phyloP scores from a whole-genome alignment of 192 early-diverging fungal species.

The Entomortierella chlamydospora region DNA sequence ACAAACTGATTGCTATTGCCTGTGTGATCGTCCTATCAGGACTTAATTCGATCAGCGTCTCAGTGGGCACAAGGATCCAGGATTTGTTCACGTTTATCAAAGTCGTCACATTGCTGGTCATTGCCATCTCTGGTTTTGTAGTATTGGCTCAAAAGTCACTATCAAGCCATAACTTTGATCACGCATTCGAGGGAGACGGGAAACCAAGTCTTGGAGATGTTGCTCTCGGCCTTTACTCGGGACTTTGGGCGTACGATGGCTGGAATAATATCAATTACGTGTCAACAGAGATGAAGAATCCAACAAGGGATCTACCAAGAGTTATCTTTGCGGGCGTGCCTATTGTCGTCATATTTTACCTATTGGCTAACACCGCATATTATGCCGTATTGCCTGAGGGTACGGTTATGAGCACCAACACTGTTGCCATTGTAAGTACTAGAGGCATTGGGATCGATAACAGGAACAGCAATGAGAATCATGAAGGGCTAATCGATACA shows the following conservation, averaged over 20 bases:
- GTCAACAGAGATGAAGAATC: slow-evolving; percentile 86
- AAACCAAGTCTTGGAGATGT: slow-evolving; percentile 70
- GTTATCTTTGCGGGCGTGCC: slow-evolving; percentile 82
- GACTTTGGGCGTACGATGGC: slow-evolving; percentile 72
- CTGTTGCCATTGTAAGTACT: slow-evolving; percentile 62
- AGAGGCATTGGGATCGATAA: no score
- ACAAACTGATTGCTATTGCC: slow-evolving; percentile 67
- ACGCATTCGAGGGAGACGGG: slow-evolving; percentile 69
- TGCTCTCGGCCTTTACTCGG: slow-evolving; percentile 79
- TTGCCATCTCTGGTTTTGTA: slow-evolving; percentile 75
- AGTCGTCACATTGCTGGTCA: slow-evolving; percentile 72
- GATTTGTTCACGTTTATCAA: slow-evolving; percentile 81
- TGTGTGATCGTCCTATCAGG: slow-evolving; percentile 69
- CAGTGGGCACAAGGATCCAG: slow-evolving; percentile 74
- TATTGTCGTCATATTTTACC: slow-evolving; percentile 77
- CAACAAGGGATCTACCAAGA: slow-evolving; percentile 81
- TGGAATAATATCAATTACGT: slow-evolving; percentile 85
- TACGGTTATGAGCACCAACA: slow-evolving; percentile 73
- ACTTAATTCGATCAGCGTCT: slow-evolving; percentile 75
- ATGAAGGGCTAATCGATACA: neutral
- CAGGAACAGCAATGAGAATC: no score
- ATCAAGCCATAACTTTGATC: slow-evolving; percentile 68
- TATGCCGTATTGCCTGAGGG: slow-evolving; percentile 80
- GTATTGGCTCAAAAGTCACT: slow-evolving; percentile 67
- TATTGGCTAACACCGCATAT: slow-evolving; percentile 86